Base-by-base conservation (phyloP, 2,329 filamentous ascomycete species). In the Stenocarpella maydis region DNA sequence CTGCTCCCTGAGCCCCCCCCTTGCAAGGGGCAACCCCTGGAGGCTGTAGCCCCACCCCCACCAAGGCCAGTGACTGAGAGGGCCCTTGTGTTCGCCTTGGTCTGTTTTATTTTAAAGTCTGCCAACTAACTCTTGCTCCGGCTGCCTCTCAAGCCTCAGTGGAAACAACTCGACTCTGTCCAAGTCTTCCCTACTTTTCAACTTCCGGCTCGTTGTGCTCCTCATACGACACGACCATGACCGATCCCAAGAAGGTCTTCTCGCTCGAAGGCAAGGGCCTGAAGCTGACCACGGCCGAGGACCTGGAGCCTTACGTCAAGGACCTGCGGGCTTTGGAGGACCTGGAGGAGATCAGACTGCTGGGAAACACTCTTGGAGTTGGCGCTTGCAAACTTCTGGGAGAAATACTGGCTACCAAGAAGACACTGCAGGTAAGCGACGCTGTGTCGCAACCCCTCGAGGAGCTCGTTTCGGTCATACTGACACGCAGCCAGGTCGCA, bases 301-400 rank as follows among this genome's bases (percentile, higher is more conserved):
- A 98, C 80, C 88, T 98, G 71, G 92, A 96, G 80, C 85, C 92
- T 74, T 91, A 98, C 80, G 92, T 98, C 77, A 87, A 91, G 74
- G 86, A 88, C 61, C 88, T 99, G 71, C 85, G 88, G 72, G 88
- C 89, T 69, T 91, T 90, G 82, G 82, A 88, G 68, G 87, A 94
- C 76, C 87, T 97, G 69, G 94, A 97, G 78, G 94, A 98, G 81
- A 90, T 99, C 74, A 89, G 89, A 74, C 86, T 99, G 55, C 86
- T 93, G 68, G 96, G 95, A 72, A 99, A 99, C 84, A 98, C 96
- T 1, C 85, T 98, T 64, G 96, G 96, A 65, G 90, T 98, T 66
- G 92, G 91, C 60, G 96, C 96, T 60, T 97, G 92, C 78, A 91
- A 95, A 81, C 90, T 91, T 39, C 88, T 99, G 53, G 95, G 94